A percentile compares a stretch with the other conserved stretches of the same genome.
These are phyloP conservation scores for Tolypocladium guangdongense DNA, from an alignment of 2,329 filamentous ascomycete genomes.

Conservation along the genomic window DNA sequence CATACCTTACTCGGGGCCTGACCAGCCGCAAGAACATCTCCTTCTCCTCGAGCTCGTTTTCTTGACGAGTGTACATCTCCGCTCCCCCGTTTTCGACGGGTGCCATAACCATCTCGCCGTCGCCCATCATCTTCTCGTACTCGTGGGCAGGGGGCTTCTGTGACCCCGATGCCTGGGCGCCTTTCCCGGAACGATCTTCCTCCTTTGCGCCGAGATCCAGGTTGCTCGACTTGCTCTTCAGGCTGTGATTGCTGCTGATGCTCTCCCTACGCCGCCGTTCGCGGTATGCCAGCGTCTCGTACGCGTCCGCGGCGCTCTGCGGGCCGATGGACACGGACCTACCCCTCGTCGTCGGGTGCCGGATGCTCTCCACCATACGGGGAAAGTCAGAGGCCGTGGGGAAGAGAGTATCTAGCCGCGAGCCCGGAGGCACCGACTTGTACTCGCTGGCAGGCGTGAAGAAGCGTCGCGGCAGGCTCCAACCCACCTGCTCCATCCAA, in stretches of 20 bases:
- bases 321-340: constrained; percentile 84
- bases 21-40: constrained; percentile 79
- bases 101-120: constrained; percentile 38
- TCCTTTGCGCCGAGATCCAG: constrained; percentile 28
- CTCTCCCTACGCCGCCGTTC: constrained; percentile 51
- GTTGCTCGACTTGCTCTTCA: constrained; percentile 32
- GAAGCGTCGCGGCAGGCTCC: constrained; percentile 77
- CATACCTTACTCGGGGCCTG: constrained; percentile 83
- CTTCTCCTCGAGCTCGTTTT: constrained; percentile 50
- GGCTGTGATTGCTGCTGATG: constrained; percentile 37
- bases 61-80: constrained; percentile 24
- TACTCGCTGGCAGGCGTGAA: constrained; percentile 89
- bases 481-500: constrained; percentile 65
- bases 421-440: constrained; percentile 63
- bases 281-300: constrained; percentile 87
- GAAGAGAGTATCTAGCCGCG: constrained; percentile 69
- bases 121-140: constrained; percentile 66
- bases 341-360: constrained; percentile 58
- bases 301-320: constrained; percentile 91
- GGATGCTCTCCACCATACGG: constrained; percentile 68
- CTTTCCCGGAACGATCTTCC: constrained; percentile 26
- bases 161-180: constrained; percentile 31
- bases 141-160: constrained; percentile 43
- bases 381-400: constrained; percentile 84
- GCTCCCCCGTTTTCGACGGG: constrained; percentile 18